These are phyloP conservation scores for Silybum marianum DNA, from an alignment of 129 eudicot species.

Conservation along the genomic window DNA sequence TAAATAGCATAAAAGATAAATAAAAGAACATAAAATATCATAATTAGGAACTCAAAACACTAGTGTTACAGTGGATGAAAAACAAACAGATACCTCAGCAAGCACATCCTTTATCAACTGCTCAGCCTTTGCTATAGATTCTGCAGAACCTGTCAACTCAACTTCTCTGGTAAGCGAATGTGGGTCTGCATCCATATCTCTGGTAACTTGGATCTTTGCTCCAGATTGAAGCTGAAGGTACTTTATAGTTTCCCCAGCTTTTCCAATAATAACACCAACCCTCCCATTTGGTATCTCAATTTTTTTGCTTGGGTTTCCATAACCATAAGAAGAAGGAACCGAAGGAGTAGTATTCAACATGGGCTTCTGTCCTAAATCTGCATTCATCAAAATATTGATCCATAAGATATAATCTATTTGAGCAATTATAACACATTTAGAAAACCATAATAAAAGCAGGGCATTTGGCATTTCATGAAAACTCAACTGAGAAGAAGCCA, in stretches of 20 bases:
- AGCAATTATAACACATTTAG: background rate
- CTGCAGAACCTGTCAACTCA: constrained; percentile 76
- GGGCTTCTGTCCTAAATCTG: constrained; percentile 54
- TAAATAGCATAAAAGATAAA: background rate
- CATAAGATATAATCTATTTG: background rate
- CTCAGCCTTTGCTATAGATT: constrained; percentile 79
- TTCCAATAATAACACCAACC: constrained; percentile 94
- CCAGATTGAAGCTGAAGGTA: constrained; percentile 84
- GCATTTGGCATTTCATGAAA: background rate
- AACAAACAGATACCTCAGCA: constrained; percentile 54
- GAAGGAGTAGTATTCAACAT: constrained; percentile 33
- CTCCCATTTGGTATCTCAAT: constrained; percentile 86
- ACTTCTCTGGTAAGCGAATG: constrained; percentile 66
- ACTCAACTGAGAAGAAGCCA: background rate
- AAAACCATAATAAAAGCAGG: background rate
- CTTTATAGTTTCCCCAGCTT: constrained; percentile 86
- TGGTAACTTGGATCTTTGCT: constrained; percentile 88
- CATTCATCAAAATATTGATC: constrained; percentile 3
- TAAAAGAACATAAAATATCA: background rate
- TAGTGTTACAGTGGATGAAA: background rate
- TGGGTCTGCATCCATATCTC: constrained; percentile 86
- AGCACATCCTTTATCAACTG: constrained; percentile 76
- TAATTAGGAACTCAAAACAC: background rate
- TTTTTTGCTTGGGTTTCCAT: constrained; percentile 64
- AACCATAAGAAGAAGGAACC: constrained; percentile 54